Evolutionary conservation across 1,139 yeast species (phyloP).

Genomic region (Nakaseomyces kungkrabaensis): DNA sequence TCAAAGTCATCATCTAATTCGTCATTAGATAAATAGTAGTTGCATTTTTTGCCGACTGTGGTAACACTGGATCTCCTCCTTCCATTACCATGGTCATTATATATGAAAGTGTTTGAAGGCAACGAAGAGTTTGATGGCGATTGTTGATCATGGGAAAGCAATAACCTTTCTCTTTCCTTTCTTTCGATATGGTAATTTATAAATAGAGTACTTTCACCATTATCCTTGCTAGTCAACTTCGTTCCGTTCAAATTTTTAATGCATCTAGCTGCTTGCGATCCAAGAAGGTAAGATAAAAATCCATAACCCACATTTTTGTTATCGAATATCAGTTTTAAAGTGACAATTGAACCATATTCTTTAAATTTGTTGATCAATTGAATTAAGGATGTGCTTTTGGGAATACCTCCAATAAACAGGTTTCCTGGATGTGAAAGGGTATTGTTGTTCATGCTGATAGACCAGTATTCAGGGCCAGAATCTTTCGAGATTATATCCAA

Average conservation of each 20-base stretch:
- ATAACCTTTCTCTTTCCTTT: constrained; percentile 36
- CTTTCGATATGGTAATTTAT: constrained; percentile 45
- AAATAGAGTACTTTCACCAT: constrained; percentile 35
- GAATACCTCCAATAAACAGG: constrained; percentile 45
- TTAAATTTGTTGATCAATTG: constrained; percentile 33
- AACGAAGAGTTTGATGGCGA: not conserved
- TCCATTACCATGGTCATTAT: not conserved
- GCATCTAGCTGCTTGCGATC: constrained; percentile 37
- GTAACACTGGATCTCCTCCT: not conserved
- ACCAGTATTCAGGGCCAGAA: constrained; percentile 17
- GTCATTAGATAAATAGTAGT: constrained; percentile 7
- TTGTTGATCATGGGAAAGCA: constrained; percentile 23
- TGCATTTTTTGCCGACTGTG: not conserved
- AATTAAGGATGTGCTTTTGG: constrained; percentile 33
- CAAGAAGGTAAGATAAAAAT: constrained; percentile 36
- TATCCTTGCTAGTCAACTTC: constrained; percentile 9
- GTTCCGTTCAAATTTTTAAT: constrained; percentile 35
- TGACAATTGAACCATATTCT: constrained; percentile 36
- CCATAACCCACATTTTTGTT: constrained; percentile 38
- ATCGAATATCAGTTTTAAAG: constrained; percentile 38
- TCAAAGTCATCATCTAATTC: constrained; percentile 20
- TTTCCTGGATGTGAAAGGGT: constrained; percentile 59
- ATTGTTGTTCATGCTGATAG: constrained; percentile 25
- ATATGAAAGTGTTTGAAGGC: not conserved
- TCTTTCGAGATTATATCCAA: constrained; percentile 1